Evolutionary conservation across 73 alveolate genomes (phyloP).

Genomic region (Paramecium caudatum): DNA sequence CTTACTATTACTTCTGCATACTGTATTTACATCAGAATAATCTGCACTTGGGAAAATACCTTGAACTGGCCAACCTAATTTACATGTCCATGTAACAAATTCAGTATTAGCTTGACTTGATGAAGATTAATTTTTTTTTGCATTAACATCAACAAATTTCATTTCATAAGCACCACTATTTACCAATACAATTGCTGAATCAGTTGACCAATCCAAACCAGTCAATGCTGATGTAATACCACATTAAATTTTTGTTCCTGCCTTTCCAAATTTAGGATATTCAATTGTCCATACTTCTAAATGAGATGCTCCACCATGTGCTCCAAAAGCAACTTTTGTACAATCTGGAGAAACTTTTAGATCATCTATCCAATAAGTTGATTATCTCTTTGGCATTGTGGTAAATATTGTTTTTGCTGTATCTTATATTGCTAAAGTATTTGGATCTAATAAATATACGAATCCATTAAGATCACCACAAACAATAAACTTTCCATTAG

Average conservation of each 20-base stretch:
- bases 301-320: constrained; percentile 97
- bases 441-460: constrained; percentile 87
- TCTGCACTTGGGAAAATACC: constrained; percentile 98
- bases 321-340: constrained; percentile 93
- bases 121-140: constrained; percentile 87
- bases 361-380: constrained; percentile 96
- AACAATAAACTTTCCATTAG: constrained; percentile 90
- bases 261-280: constrained; percentile 77
- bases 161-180: constrained; percentile 98
- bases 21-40: constrained; percentile 94
- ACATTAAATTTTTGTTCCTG: constrained; percentile 84
- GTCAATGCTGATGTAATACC: constrained; percentile 96
- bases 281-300: constrained; percentile 90
- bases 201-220: constrained; percentile 98
- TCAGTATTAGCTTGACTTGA: constrained; percentile 90
- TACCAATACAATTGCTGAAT: constrained; percentile 87
- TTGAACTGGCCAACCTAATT: constrained; percentile 97
- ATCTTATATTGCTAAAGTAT: constrained; percentile 80
- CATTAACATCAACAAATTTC: constrained; percentile 90
- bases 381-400: constrained; percentile 77
- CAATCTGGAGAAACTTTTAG: constrained; percentile 94
- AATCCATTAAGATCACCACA: constrained; percentile 93
- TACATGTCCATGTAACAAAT: constrained; percentile 97
- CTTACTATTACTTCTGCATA: constrained; percentile 87
- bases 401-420: constrained; percentile 85